These are phyloP conservation scores for Colletotrichum plurivorum DNA, from an alignment of 2,329 filamentous ascomycete genomes.

Conservation along the genomic window DNA sequence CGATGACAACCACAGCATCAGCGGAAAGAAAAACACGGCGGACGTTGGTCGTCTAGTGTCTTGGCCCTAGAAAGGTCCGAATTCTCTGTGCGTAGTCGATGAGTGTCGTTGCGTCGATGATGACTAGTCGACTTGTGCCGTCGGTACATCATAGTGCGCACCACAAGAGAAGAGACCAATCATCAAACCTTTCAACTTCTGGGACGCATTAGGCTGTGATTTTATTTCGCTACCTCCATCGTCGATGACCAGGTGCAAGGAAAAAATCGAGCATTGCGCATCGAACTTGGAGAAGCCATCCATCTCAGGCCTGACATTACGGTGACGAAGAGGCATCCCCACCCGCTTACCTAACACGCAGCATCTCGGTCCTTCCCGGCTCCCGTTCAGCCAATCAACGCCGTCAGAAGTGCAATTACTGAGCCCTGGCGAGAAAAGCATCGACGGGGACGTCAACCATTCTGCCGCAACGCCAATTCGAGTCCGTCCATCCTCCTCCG, in stretches of 20 bases:
- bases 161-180: no score
- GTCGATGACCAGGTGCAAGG: no score
- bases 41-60: no score
- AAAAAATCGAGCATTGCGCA: not conserved
- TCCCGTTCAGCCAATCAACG: constrained; percentile 29
- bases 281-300: not conserved
- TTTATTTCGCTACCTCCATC: not conserved
- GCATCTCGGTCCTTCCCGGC: constrained; percentile 21
- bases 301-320: not conserved
- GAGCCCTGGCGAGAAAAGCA: constrained; percentile 28
- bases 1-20: no score
- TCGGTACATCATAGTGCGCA: no score
- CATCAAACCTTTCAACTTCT: no score
- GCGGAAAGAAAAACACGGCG: no score
- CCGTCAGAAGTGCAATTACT: constrained; percentile 19
- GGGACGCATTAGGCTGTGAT: no score
- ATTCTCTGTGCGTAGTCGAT: no score
- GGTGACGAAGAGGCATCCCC: not conserved
- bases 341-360: constrained; percentile 28
- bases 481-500: constrained; percentile 1
- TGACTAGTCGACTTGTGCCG: no score
- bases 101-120: no score
- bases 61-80: no score
- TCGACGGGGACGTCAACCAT: constrained; percentile 35
- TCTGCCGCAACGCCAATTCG: constrained; percentile 11